Evolutionary conservation across 164 flowering plant genomes (phyloP).

Genomic region (Berberis thunbergii): DNA sequence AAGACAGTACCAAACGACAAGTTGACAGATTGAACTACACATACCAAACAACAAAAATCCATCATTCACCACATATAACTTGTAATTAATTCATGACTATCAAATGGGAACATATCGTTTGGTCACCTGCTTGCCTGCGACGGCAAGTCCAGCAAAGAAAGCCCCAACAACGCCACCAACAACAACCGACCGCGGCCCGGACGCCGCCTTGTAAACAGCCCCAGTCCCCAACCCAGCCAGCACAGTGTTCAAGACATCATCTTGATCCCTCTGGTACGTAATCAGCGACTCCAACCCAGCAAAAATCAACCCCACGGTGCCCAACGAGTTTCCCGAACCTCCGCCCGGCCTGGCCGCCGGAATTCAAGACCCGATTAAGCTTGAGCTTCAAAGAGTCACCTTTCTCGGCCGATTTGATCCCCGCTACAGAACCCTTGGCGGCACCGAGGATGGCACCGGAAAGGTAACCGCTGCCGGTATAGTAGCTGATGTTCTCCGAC

Average conservation of each 20-base stretch:
- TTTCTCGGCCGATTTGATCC: conserved; percentile 31
- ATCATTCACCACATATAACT: no score
- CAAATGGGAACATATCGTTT: no score
- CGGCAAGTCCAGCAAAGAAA: background rate
- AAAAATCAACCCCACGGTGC: conserved; percentile 45
- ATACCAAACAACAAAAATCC: no score
- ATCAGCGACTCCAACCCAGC: conserved; percentile 62
- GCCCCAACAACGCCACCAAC: conserved; percentile 31
- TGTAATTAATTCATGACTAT: no score
- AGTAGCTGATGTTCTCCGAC: no score
- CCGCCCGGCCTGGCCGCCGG: conserved; percentile 21
- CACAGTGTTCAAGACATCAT: conserved; percentile 51
- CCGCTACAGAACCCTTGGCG: conserved; percentile 19
- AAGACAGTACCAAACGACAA: no score
- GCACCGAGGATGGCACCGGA: no score
- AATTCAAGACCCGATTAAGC: no score
- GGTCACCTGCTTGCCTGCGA: background rate
- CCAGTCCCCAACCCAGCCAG: conserved; percentile 81
- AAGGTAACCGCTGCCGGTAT: no score
- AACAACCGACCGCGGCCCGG: conserved; percentile 68
- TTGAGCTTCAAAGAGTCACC: no score
- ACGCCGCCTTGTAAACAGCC: conserved; percentile 60
- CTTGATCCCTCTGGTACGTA: conserved; percentile 36
- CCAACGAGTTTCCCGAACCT: conserved; percentile 50
- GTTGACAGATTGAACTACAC: no score